Percentiles rank a stretch among this genome's conserved stretches.
Conservation (phyloP, 2,329 filamentous ascomycete genomes). For the Ophiostoma montium region DNA sequence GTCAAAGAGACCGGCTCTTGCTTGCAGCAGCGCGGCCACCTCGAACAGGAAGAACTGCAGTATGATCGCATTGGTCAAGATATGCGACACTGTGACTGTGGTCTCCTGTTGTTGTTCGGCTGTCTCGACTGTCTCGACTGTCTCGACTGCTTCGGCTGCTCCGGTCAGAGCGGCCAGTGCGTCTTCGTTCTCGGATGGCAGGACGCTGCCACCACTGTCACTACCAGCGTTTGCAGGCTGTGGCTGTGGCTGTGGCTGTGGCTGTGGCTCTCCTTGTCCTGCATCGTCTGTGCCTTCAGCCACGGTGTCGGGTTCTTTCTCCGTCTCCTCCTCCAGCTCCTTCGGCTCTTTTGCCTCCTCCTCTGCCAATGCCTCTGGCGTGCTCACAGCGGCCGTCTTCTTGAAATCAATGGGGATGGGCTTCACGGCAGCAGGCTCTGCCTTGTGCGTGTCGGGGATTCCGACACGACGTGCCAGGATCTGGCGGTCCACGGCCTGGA, state of each 20-base stretch:
- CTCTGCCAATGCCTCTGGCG: background rate
- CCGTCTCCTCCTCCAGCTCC: background rate
- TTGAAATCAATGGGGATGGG: background rate
- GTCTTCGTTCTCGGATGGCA: constrained; percentile 13
- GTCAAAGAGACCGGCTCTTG: constrained; percentile 59
- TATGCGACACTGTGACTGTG: constrained; percentile 57
- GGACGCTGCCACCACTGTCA: constrained; percentile 4
- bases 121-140: background rate
- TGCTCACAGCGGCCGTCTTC: background rate
- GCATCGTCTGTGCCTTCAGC: background rate
- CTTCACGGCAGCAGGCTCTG: background rate
- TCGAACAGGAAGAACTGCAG: constrained; percentile 71
- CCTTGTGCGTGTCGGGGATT: constrained; percentile 22
- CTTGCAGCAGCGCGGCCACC: constrained; percentile 59
- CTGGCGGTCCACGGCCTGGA: constrained; percentile 49
- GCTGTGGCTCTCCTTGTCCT: background rate
- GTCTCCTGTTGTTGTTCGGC: constrained; percentile 16
- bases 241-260: background rate
- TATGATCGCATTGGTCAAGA: constrained; percentile 67
- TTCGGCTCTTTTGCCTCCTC: background rate
- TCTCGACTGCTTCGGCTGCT: too few species aligned
- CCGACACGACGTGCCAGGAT: constrained; percentile 43
- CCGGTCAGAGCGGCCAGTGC: background rate
- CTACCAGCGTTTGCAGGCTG: background rate
- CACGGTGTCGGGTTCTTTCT: too few species aligned